Percentiles rank a stretch among this genome's conserved stretches.
Evolutionary conservation across 495 filamentous ascomycete genomes (phyloP).

Genomic region (Xylaria telfairii): DNA sequence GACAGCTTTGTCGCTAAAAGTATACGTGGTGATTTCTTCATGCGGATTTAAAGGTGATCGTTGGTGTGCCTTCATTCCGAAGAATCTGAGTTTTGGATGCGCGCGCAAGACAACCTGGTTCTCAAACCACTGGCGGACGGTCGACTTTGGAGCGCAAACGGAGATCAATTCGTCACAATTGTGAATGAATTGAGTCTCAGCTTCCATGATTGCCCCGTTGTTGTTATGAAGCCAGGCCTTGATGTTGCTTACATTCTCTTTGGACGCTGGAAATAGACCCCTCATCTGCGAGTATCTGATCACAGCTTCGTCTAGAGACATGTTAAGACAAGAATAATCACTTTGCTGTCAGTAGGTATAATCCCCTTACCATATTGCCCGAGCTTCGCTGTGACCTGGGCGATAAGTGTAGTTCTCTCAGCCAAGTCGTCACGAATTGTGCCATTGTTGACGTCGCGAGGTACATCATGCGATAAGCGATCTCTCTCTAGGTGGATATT

Average conservation of each 20-base stretch:
- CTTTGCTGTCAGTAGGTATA: no score
- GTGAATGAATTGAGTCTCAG: not conserved
- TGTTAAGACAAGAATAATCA: no score
- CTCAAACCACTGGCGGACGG: not conserved
- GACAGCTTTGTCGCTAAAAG: not conserved
- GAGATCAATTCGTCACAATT: not conserved
- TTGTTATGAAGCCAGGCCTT: not conserved
- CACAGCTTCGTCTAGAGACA: slow-evolving; percentile 9
- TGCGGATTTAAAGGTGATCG: not conserved
- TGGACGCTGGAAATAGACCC: not conserved
- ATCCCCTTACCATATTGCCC: no score
- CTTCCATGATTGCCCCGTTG: slow-evolving; percentile 4
- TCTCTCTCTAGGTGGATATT: not conserved
- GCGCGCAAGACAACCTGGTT: not conserved
- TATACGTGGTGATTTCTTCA: not conserved
- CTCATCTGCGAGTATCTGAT: slow-evolving; percentile 6
- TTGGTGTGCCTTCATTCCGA: no score
- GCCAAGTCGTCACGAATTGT: slow-evolving; percentile 8
- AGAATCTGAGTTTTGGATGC: not conserved
- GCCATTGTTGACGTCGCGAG: slow-evolving; percentile 11
- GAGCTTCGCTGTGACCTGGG: not conserved
- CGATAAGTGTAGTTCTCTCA: not conserved
- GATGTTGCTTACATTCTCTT: not conserved
- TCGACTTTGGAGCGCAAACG: not conserved
- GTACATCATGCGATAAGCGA: no score